Conservation (phyloP, 2,329 filamentous ascomycete genomes). For the Fusarium brachygibbosum region DNA sequence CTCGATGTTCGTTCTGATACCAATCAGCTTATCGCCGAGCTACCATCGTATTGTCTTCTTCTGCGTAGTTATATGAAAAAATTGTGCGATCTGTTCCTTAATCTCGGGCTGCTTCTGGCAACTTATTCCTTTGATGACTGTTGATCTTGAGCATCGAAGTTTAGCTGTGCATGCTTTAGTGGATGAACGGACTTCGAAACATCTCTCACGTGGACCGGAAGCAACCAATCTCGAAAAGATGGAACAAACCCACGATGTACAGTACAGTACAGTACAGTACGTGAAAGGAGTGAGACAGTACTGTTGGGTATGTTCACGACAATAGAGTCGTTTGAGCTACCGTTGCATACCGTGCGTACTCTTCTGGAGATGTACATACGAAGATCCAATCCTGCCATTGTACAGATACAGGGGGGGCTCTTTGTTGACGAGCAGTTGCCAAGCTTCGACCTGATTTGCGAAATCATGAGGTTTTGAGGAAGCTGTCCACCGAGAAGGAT, state of each 20-base stretch:
- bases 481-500: conserved; percentile 1
- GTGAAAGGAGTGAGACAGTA: neutral
- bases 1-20: conserved; percentile 9
- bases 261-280: conserved; percentile 27
- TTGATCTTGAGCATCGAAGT: conserved; percentile 16
- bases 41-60: neutral
- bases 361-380: neutral
- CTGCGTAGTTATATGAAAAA: conserved; percentile 11
- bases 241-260: conserved; percentile 7
- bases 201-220: conserved; percentile 33
- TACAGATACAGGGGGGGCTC: neutral
- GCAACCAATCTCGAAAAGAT: conserved; percentile 25
- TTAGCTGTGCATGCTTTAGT: conserved; percentile 25
- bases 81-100: neutral
- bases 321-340: neutral
- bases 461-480: conserved; percentile 1
- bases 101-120: neutral
- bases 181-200: conserved; percentile 25
- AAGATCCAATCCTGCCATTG: conserved; percentile 10
- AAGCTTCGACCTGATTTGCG: conserved; percentile 36
- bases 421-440: conserved; percentile 16
- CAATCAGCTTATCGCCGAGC: neutral
- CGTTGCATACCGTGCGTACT: conserved; percentile 16
- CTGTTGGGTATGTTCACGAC: no score
- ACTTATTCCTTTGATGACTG: neutral